Percentiles rank a stretch among this genome's conserved stretches.
phyloP scores from a whole-genome alignment of 2,329 filamentous ascomycete genomes.

The Fusarium sp. region DNA sequence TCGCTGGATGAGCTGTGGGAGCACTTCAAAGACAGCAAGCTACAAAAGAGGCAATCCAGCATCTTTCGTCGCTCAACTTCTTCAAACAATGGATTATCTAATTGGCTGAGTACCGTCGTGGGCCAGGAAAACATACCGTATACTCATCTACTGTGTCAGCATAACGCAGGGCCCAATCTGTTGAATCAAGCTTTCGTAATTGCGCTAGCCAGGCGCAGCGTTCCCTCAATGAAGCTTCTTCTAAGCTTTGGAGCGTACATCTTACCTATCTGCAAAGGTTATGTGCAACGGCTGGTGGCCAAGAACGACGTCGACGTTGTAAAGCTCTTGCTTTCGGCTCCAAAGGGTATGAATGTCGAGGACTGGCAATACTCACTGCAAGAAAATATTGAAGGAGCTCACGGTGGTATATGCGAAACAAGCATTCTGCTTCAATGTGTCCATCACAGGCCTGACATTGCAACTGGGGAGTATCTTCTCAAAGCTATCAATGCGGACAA shows the following conservation, averaged over 20 bases:
- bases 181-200: not conserved
- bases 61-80: not conserved
- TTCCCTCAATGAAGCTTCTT: not conserved
- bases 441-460: not conserved
- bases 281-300: not conserved
- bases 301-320: not conserved
- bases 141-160: not conserved
- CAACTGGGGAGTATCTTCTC: not conserved
- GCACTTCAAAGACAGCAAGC: constrained; percentile 2
- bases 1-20: constrained; percentile 19
- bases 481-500: not conserved
- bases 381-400: not conserved
- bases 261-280: not conserved
- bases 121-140: not conserved
- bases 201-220: not conserved
- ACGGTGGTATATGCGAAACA: not conserved
- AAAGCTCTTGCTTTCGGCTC: not conserved
- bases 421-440: not conserved
- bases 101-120: not conserved
- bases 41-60: constrained; percentile 6
- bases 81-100: not conserved
- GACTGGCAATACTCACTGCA: not conserved
- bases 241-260: not conserved
- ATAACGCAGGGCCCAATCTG: not conserved
- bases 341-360: not conserved